These are phyloP conservation scores for Amanita pseudoporphyria DNA, from an alignment of 768 basidiomycete genomes.

Conservation along the genomic window DNA sequence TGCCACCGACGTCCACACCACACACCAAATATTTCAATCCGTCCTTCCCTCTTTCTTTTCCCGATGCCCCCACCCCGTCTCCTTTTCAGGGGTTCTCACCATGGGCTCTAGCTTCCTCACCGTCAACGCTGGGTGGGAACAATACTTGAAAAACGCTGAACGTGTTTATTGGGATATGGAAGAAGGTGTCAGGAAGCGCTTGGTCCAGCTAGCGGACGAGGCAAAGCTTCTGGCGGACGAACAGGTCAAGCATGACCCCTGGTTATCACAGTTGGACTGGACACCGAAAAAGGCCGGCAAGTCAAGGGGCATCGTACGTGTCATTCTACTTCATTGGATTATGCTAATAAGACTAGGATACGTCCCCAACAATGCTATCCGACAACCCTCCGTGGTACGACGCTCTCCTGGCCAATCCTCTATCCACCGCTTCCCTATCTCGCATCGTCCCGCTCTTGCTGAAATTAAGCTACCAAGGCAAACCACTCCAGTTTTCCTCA, in stretches of 20 bases:
- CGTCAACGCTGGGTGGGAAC: constrained; percentile 85
- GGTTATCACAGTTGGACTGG: constrained; percentile 93
- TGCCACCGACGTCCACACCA: constrained; percentile 74
- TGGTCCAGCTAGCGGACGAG: constrained; percentile 61
- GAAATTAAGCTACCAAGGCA: constrained; percentile 46
- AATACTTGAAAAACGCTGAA: constrained; percentile 75
- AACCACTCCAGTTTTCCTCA: constrained; percentile 45
- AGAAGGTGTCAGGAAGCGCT: constrained; percentile 60
- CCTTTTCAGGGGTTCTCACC: constrained; percentile 80
- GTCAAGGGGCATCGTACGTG: constrained; percentile 45
- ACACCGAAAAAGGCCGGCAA: constrained; percentile 72
- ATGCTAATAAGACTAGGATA: too few species aligned
- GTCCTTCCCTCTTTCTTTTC: constrained; percentile 75
- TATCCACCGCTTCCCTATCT: constrained; percentile 31
- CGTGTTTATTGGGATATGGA: constrained; percentile 60
- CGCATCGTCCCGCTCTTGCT: constrained; percentile 63
- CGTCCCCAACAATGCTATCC: too few species aligned
- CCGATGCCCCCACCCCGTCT: constrained; percentile 86
- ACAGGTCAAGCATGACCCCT: constrained; percentile 49
- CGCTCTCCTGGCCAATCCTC: constrained; percentile 33
- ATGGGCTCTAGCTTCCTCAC: constrained; percentile 93
- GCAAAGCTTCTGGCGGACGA: constrained; percentile 47
- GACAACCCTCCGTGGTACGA: constrained; percentile 31
- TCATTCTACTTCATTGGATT: not conserved
- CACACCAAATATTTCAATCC: constrained; percentile 68